Conservation (phyloP, 352 stramenopile genomes). For the Pythium sp. region DNA sequence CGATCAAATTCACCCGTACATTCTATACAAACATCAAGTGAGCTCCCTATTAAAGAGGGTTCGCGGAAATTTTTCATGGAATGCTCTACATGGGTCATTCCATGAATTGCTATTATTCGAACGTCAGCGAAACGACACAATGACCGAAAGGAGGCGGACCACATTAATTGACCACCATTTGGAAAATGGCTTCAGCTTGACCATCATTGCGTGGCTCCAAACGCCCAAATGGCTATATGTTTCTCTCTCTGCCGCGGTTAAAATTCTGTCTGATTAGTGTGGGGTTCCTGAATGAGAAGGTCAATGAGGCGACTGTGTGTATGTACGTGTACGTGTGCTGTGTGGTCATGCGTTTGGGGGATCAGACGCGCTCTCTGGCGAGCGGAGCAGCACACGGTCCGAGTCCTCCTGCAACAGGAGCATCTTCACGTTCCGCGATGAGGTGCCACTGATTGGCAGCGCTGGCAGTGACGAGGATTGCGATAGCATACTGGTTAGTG, state of each 20-base stretch:
- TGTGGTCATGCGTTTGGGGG: neutral
- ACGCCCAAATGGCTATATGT: neutral
- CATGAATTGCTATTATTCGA: too few species aligned
- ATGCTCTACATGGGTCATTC: too few species aligned
- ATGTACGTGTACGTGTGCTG: neutral
- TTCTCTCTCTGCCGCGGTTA: too few species aligned
- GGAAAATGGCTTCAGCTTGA: slow-evolving; percentile 2
- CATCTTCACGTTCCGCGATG: slow-evolving; percentile 4
- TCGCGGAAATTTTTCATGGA: neutral
- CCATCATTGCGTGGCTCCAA: neutral
- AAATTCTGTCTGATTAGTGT: neutral
- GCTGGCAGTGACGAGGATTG: slow-evolving; percentile 7
- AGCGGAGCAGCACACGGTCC: slow-evolving; percentile 3
- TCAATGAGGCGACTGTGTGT: neutral
- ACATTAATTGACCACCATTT: neutral
- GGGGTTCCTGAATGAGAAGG: neutral
- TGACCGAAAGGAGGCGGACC: neutral
- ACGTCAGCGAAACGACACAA: slow-evolving; percentile 7
- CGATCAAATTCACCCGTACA: neutral
- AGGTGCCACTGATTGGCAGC: neutral
- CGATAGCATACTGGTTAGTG: neutral
- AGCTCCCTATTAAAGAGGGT: neutral
- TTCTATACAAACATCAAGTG: neutral
- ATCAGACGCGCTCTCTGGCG: neutral
- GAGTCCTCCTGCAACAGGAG: slow-evolving; percentile 10